Conservation (phyloP, 306 rosid species). For the Hippophae rhamnoides region DNA sequence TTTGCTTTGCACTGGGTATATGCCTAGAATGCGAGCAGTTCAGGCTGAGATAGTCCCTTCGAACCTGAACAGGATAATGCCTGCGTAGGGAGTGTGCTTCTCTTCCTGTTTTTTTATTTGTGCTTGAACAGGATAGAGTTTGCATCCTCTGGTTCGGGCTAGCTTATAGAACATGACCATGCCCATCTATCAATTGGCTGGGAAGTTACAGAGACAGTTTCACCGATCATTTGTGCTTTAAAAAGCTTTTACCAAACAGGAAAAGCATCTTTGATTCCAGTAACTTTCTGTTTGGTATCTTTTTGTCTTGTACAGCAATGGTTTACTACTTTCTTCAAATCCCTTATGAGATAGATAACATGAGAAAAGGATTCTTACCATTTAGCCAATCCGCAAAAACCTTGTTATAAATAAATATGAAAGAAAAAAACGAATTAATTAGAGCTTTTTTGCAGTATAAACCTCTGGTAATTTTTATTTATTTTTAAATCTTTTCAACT, state of each 20-base stretch:
- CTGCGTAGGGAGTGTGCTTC: conserved; percentile 99
- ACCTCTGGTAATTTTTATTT: too few relatives aligned
- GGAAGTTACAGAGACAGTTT: conserved; percentile 4
- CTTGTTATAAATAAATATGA: too few relatives aligned
- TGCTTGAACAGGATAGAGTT: conserved; percentile 56
- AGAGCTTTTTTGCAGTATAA: too few relatives aligned
- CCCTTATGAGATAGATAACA: too few relatives aligned
- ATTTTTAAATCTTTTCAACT: too few relatives aligned
- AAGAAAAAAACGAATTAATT: too few relatives aligned
- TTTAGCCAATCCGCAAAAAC: too few relatives aligned
- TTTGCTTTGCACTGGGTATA: conserved; percentile 45
- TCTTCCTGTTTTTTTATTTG: conserved; percentile 27
- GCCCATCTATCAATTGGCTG: conserved; percentile 17
- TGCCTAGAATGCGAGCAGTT: conserved; percentile 45
- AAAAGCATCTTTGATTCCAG: not conserved
- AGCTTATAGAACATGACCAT: conserved; percentile 24
- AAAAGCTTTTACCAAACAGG: not conserved
- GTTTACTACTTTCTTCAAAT: too few relatives aligned
- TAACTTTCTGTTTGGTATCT: not conserved
- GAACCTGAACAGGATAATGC: conserved; percentile 99
- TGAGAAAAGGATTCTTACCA: too few relatives aligned
- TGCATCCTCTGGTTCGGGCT: conserved; percentile 24
- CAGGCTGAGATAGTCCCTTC: conserved; percentile 99
- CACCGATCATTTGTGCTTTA: not conserved
- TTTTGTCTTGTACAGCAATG: too few relatives aligned